Conservation (phyloP, 805 yeast species). For the Metschnikowia arizonensis region DNA sequence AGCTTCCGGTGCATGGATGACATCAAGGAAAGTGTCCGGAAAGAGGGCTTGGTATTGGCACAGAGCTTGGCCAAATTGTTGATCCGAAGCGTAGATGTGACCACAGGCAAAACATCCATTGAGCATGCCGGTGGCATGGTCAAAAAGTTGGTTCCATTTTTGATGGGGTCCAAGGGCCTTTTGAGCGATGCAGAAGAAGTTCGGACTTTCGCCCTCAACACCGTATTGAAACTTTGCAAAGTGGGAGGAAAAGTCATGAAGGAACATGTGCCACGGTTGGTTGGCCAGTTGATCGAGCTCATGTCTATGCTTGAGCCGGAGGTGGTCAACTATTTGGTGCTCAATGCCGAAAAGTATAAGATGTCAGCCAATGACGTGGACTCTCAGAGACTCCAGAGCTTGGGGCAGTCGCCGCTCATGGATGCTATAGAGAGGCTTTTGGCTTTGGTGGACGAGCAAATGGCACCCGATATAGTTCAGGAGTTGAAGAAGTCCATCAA, state of each 20-base stretch:
- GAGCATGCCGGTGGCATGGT: constrained; percentile 46
- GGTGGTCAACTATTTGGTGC: constrained; percentile 73
- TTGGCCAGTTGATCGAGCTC: constrained; percentile 63
- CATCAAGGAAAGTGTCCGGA: constrained; percentile 87
- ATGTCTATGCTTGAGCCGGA: constrained; percentile 93
- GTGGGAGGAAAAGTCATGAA: constrained; percentile 56
- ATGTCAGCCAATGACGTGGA: constrained; percentile 69
- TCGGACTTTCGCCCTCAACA: constrained; percentile 66
- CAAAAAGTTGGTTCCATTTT: constrained; percentile 65
- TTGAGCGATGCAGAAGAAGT: constrained; percentile 86
- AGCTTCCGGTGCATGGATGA: constrained; percentile 89
- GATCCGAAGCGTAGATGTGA: constrained; percentile 51
- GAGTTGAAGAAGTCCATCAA: constrained; percentile 54
- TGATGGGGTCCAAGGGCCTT: constrained; percentile 74
- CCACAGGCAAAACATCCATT: constrained; percentile 33
- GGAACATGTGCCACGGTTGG: constrained; percentile 64
- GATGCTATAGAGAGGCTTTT: constrained; percentile 73
- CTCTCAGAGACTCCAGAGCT: constrained; percentile 64
- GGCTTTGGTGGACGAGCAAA: constrained; percentile 48
- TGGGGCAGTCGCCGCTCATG: constrained; percentile 85
- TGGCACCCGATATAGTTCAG: constrained; percentile 46
- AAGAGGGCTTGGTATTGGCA: constrained; percentile 69
- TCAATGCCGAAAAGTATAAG: constrained; percentile 87
- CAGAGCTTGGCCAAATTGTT: constrained; percentile 60
- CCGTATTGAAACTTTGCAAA: constrained; percentile 66